Base-by-base conservation (phyloP, 192 early-diverging fungal species). In the Endogone sp. region DNA sequence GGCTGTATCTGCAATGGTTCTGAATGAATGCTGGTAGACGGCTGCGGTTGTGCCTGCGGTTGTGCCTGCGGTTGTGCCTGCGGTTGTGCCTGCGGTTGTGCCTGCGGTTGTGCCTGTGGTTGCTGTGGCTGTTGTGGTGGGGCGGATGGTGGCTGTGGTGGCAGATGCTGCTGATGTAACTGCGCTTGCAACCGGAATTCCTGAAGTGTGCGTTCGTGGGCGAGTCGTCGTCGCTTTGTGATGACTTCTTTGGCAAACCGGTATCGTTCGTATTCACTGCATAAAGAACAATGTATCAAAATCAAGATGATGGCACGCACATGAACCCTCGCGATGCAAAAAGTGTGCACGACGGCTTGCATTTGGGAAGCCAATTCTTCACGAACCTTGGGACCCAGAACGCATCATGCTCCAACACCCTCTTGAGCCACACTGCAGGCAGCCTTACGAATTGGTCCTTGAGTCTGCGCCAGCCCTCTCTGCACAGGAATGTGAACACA, bases 311-410 rank as follows among this genome's bases (percentile, higher is more conserved):
- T n/a, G n/a, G n/a, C n/a, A n/a, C n/a, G n/a, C n/a, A n/a, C n/a
- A n/a, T n/a, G n/a, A n/a, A n/a, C n/a, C n/a, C n/a, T n/a, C n/a
- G n/a, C n/a, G n/a, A n/a, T n/a, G n/a, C n/a, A n/a, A n/a, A n/a
- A n/a, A n/a, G n/a, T n/a, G n/a, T n/a, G n/a, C n/a, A n/a, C n/a
- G n/a, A n/a, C n/a, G n/a, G n/a, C n/a, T n/a, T n/a, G n/a, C n/a
- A n/a, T n/a, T n/a, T n/a, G n/a, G n/a, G n/a, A n/a, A n/a, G n/a
- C n/a, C n/a, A n/a, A n/a, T n/a, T n/a, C n/a, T n/a, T n/a, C n/a
- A n/a, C n/a, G 67, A 57, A 75, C 77, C 68, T 79, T 44, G 85
- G 83, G 2, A 85, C 81, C 83, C 82, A 87, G 69, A 87, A 87
- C 0, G 84, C 81, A 64, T 85, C 82, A 37, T 77, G 79, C 3